Base-by-base conservation (phyloP, 2,329 filamentous ascomycete genomes). In the Nigrospora sphaerica region DNA sequence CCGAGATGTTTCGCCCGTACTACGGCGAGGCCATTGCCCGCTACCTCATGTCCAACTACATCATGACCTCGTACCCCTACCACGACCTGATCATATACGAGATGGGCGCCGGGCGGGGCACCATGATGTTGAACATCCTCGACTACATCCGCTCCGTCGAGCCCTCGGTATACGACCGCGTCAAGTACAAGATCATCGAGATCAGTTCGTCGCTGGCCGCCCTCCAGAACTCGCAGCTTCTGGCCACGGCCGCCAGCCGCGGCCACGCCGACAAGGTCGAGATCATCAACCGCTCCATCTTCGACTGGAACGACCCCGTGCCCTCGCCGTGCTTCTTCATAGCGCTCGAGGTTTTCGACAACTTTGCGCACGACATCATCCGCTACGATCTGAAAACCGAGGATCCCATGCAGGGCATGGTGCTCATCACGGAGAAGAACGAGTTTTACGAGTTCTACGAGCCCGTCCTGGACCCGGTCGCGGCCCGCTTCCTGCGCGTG, bases 71-170 rank as follows among this genome's bases (percentile, higher is more conserved):
- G 46, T 97, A 93, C 64, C 93, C 93, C 3, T 96, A 97, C 72
- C 85, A 96, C 67, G 93, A 98, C 67, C 79, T 98, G 44, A 88
- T 95, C 58, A 95, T 98, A 65, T 98, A 96, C 77, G 93, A 98
- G 66, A 95, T 98, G 86, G 93, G 93, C 44, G 93, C 93, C 35
- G 93, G 93, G 57, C 92, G 95, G 59, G 93, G 93, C 52, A 98
- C 95, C 0, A 79, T 98, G 62, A 98, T 98, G 93, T 77, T 93
- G 62, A 98, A 98, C 66, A 91, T 98, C 48, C 78, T 98, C 51
- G 92, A 98, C 73, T 95, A 95, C 66, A 95, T 98, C 64, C 87
- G 91, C 52, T 85, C 88, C 54, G 77, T 84, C 39, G 88, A 97
- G 58, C 89, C 91, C 0, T 86, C 91, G 53, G 92, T 98, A 32